phyloP scores from a whole-genome alignment of 2,329 filamentous ascomycete genomes.

The Phialocephala sp. region DNA sequence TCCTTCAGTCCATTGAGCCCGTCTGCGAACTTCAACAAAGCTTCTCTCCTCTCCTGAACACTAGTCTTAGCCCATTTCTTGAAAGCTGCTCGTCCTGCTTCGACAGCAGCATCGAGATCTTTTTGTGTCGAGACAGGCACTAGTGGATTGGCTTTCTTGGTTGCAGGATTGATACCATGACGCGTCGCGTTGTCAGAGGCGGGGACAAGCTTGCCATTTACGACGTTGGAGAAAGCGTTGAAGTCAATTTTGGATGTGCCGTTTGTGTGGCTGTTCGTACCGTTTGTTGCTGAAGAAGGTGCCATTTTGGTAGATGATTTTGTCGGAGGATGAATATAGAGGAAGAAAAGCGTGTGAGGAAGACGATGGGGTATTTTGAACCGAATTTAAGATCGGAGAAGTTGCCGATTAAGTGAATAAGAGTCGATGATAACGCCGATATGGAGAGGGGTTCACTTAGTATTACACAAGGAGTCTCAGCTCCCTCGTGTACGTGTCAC shows the following conservation, averaged over 20 bases:
- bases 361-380: neutral
- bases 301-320: conserved; percentile 12
- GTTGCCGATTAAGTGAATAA: neutral
- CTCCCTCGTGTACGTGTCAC: no score
- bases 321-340: neutral
- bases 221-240: conserved; percentile 28
- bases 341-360: neutral
- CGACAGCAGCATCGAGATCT: conserved; percentile 44
- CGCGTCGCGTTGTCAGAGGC: conserved; percentile 11
- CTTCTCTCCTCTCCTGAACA: conserved; percentile 50
- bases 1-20: conserved; percentile 12
- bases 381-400: neutral
- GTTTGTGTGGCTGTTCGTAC: neutral
- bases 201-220: conserved; percentile 27
- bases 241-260: conserved; percentile 12
- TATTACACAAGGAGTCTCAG: neutral
- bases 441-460: neutral
- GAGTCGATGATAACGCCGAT: neutral
- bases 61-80: conserved; percentile 52
- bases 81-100: conserved; percentile 48
- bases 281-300: conserved; percentile 25
- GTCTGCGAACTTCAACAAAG: conserved; percentile 38
- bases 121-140: conserved; percentile 48
- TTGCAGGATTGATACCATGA: conserved; percentile 28
- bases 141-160: conserved; percentile 17